phyloP scores from a whole-genome alignment of 768 basidiomycete genomes.

The Macrolepiota fuliginosa region DNA sequence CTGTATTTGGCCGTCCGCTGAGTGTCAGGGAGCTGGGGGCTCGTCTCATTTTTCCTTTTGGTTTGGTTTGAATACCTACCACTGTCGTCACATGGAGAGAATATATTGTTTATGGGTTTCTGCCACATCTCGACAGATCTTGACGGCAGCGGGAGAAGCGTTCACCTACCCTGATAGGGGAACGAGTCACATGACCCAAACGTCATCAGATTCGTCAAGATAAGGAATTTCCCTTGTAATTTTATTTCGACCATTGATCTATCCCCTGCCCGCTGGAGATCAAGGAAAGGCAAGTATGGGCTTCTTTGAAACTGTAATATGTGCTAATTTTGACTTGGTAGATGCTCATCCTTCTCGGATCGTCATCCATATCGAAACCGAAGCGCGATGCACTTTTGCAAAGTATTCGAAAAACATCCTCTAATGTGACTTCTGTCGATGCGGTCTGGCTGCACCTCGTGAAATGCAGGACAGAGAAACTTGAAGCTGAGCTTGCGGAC shows the following conservation, averaged over 20 bases:
- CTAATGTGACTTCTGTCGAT: conserved; percentile 67
- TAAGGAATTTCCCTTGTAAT: neutral
- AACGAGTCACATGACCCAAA: neutral
- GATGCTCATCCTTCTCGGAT: conserved; percentile 81
- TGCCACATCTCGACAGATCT: neutral
- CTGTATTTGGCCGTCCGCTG: conserved; percentile 30
- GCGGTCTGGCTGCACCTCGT: conserved; percentile 87
- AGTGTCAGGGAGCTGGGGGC: neutral
- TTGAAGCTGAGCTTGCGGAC: conserved; percentile 47
- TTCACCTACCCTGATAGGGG: neutral
- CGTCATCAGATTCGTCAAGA: neutral
- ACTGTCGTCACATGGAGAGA: neutral
- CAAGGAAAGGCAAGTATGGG: neutral
- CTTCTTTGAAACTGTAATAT: neutral
- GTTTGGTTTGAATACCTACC: neutral
- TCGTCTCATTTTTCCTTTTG: neutral
- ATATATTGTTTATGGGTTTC: neutral
- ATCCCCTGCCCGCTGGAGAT: neutral
- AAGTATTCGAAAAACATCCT: conserved; percentile 48
- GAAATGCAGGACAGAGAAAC: conserved; percentile 46
- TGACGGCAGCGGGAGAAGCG: neutral
- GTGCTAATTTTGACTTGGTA: neutral
- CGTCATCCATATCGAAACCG: conserved; percentile 69
- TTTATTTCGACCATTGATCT: neutral
- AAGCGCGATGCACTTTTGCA: conserved; percentile 68